Base-by-base conservation (phyloP, 805 yeast species). In the Hemisphaericaspora nanyangensis region DNA sequence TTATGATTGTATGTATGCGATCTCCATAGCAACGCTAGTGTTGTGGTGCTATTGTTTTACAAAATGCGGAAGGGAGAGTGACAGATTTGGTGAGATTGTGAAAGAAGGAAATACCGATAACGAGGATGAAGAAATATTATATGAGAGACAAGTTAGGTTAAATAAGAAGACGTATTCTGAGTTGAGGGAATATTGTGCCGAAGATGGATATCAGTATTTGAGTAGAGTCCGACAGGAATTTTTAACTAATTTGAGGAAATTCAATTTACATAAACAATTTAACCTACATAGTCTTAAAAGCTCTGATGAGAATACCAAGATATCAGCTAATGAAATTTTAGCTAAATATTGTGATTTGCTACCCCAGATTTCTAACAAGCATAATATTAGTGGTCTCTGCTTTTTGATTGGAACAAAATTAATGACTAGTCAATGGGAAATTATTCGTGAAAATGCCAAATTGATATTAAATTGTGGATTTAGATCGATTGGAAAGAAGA, bases 371-470 rank as follows among this genome's bases (percentile, higher is more conserved):
- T 42, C 58, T 15, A 51, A 58, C 37, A 62, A 60, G 40, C 64
- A 69, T 39, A 62, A 68, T 34, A 58, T 69, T 16, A 58, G 69
- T 42, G 74, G 74, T 3, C 50, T 69, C 10, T 69, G 74, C 36
- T 63, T 66, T 42, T 51, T 67, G 27, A 61, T 69, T 7, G 70
- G 71, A 1, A 56, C 65, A 0, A 58, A 54, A 30, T 51, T 68
- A 17, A 47, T 65, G 34, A 53, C 51, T 29, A 60, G 71, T 43
- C 73, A 67, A 41, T 68, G 72, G 71, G 69, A 65, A 35, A 55
- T 66, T 7, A 54, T 68, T 7, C 53, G 71, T 34, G 74, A 68
- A 35, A 64, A 67, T 41, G 73, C 70, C 16, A 63, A 58, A 38
- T 55, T 69, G 35, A 64, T 69, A 16, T 54, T 66, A 31, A 66